Evolutionary conservation across 169 alveolate genomes (phyloP).

Genomic region (Babesia caballi): DNA sequence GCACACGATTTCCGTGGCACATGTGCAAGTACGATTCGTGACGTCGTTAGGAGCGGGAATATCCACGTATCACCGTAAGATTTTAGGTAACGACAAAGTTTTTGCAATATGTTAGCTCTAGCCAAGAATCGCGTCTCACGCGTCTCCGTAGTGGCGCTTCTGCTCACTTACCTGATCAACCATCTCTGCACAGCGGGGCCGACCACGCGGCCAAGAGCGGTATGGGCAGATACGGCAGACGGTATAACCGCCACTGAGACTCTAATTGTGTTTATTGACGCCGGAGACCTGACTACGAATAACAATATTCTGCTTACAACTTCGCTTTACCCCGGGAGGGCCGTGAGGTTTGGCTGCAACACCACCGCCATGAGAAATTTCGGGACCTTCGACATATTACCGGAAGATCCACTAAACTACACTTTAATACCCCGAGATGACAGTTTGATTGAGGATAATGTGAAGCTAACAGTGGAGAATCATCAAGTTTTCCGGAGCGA

Average conservation of each 20-base stretch:
- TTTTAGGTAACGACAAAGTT: no score
- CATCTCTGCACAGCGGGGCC: no score
- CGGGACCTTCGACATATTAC: slow-evolving; percentile 2
- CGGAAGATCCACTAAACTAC: neutral
- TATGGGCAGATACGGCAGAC: no score
- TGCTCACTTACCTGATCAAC: neutral
- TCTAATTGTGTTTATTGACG: neutral
- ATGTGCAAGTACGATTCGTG: no score
- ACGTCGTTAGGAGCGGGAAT: no score
- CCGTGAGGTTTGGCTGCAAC: neutral
- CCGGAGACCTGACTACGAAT: neutral
- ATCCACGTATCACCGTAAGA: no score
- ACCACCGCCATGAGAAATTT: neutral
- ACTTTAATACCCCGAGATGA: neutral
- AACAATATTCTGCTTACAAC: neutral
- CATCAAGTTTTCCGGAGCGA: neutral
- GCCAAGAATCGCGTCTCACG: neutral
- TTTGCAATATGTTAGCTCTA: neutral
- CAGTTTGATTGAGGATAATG: neutral
- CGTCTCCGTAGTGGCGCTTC: neutral
- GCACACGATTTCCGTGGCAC: no score
- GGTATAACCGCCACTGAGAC: neutral
- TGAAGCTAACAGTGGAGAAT: neutral
- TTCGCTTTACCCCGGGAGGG: neutral
- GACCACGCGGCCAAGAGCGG: no score